Conservation (phyloP, 495 filamentous ascomycete species). For the Clohesyomyces aquaticus region DNA sequence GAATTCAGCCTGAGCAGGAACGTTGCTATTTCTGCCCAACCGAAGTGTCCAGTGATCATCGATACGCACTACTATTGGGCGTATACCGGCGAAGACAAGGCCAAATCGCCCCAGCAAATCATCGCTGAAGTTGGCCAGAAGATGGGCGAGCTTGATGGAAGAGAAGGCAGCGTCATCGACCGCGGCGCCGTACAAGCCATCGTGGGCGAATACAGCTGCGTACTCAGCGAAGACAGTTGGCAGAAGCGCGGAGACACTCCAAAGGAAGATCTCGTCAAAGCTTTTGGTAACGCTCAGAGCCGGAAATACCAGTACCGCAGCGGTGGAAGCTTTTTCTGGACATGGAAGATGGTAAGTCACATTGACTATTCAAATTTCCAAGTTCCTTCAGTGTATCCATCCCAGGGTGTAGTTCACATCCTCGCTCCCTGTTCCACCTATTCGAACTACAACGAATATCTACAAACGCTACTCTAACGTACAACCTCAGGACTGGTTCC, state of each 20-base stretch:
- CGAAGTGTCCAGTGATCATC: slow-evolving; percentile 53
- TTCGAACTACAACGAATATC: neutral
- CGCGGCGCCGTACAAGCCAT: slow-evolving; percentile 54
- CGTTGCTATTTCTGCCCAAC: slow-evolving; percentile 2
- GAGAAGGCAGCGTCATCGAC: slow-evolving; percentile 50
- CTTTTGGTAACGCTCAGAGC: slow-evolving; percentile 55
- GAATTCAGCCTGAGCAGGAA: slow-evolving; percentile 48
- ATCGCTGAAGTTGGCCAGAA: slow-evolving; percentile 48
- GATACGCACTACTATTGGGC: slow-evolving; percentile 62
- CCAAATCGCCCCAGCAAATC: slow-evolving; percentile 53
- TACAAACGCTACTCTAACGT: neutral
- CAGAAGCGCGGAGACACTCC: slow-evolving; percentile 40
- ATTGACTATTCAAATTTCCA: slow-evolving; percentile 6
- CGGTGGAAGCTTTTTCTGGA: slow-evolving; percentile 59
- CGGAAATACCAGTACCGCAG: slow-evolving; percentile 50
- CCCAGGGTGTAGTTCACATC: neutral
- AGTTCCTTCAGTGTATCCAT: neutral
- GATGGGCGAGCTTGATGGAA: slow-evolving; percentile 48
- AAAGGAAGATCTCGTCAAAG: slow-evolving; percentile 44
- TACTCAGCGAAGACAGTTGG: slow-evolving; percentile 54
- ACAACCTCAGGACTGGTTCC: slow-evolving; percentile 50
- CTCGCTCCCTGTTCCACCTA: neutral
- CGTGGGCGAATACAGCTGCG: slow-evolving; percentile 61
- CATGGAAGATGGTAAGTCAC: slow-evolving; percentile 52
- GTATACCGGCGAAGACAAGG: slow-evolving; percentile 53